Percentiles rank a stretch among this genome's conserved stretches.
Conservation (phyloP, 768 basidiomycete genomes). For the Trametes meyenii region DNA sequence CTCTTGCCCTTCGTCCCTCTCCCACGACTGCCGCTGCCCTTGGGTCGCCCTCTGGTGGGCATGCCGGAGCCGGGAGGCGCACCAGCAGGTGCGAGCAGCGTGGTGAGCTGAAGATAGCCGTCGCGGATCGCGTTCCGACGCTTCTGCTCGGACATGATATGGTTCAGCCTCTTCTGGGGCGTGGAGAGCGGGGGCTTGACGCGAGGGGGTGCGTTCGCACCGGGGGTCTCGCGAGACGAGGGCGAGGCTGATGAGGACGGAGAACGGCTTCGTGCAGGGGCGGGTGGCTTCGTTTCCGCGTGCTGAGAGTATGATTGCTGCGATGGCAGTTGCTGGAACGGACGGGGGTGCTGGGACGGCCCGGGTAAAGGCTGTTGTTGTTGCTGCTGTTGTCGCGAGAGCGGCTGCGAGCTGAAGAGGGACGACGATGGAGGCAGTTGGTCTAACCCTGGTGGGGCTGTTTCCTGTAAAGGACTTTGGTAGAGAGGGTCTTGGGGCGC, state of each 20-base stretch:
- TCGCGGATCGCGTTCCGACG: constrained; percentile 90
- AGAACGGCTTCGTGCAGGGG: constrained; percentile 11
- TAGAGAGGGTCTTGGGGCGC: constrained; percentile 10
- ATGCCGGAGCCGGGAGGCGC: constrained; percentile 64
- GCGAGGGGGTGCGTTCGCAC: constrained; percentile 15
- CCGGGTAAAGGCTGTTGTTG: neutral
- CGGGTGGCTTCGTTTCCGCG: constrained; percentile 8
- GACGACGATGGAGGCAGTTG: constrained; percentile 19
- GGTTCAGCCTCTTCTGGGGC: constrained; percentile 87
- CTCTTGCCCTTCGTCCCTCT: constrained; percentile 83
- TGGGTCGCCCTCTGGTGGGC: constrained; percentile 79
- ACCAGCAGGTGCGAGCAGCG: constrained; percentile 80
- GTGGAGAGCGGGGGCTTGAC: constrained; percentile 73
- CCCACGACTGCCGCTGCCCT: constrained; percentile 64
- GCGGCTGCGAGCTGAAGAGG: constrained; percentile 11
- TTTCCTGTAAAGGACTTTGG: constrained; percentile 15
- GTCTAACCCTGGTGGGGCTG: constrained; percentile 30
- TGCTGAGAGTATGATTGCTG: neutral
- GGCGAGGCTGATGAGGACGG: constrained; percentile 24
- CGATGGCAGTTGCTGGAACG: neutral
- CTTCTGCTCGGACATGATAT: constrained; percentile 95
- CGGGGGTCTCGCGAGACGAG: constrained; percentile 16
- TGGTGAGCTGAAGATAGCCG: constrained; percentile 85
- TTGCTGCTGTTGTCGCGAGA: neutral
- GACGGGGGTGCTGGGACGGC: neutral